Conservation (phyloP, 495 filamentous ascomycete genomes). For the Penicillium nucicola region DNA sequence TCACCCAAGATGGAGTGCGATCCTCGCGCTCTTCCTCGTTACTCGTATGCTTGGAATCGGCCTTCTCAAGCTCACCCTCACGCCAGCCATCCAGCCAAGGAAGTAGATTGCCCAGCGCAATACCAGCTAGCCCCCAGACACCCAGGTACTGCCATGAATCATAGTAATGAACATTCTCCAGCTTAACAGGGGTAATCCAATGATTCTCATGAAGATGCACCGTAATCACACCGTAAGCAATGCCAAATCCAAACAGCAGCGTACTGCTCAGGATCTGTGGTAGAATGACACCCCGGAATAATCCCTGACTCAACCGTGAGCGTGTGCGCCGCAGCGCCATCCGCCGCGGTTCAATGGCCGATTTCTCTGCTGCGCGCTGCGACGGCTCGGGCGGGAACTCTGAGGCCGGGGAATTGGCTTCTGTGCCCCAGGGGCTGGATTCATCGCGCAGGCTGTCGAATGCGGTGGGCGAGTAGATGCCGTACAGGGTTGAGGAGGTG, state of each 20-base stretch:
- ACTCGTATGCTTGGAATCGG: conserved; percentile 19
- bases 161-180: conserved; percentile 53
- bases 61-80: conserved; percentile 27
- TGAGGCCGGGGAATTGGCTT: conserved; percentile 56
- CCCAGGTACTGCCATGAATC: conserved; percentile 67
- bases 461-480: conserved; percentile 77
- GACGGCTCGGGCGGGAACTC: conserved; percentile 24
- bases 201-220: conserved; percentile 74
- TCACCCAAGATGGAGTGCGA: conserved; percentile 66
- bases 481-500: conserved; percentile 82
- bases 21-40: conserved; percentile 29
- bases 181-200: conserved; percentile 60
- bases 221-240: conserved; percentile 81
- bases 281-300: conserved; percentile 44
- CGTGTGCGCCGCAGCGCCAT: conserved; percentile 31
- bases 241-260: conserved; percentile 76
- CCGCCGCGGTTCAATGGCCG: conserved; percentile 28
- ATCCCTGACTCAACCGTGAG: conserved; percentile 38
- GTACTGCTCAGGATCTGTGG: conserved; percentile 51
- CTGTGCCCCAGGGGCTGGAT: conserved; percentile 66
- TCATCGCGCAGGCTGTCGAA: conserved; percentile 52
- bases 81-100: conserved; percentile 80
- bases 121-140: conserved; percentile 79
- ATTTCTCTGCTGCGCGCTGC: conserved; percentile 23
- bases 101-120: conserved; percentile 71